Conservation (phyloP, 257 asterid genomes). For the Leptodermis oblonga region DNA sequence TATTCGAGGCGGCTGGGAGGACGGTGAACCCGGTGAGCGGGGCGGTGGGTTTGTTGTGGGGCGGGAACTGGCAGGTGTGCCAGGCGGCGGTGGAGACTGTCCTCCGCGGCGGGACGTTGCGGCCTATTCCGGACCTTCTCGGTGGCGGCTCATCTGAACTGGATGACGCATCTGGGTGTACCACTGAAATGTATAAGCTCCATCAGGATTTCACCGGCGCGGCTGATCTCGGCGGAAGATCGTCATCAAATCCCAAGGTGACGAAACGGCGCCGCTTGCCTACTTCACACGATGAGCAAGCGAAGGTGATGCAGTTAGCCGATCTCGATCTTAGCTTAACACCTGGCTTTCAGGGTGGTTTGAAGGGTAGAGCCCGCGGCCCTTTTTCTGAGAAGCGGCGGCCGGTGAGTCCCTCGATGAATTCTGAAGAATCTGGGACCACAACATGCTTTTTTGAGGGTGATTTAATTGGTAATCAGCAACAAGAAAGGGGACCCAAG, state of each 20-base stretch:
- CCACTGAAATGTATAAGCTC: slow-evolving; percentile 30
- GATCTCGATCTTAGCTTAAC: slow-evolving; percentile 71
- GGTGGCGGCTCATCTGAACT: slow-evolving; percentile 30
- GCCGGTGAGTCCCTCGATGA: slow-evolving; percentile 68
- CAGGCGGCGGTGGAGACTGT: slow-evolving; percentile 71
- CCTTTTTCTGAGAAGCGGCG: slow-evolving; percentile 40
- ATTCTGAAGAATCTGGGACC: slow-evolving; percentile 73
- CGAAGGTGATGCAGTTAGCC: slow-evolving; percentile 35
- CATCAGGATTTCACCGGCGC: slow-evolving; percentile 10
- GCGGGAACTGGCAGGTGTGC: slow-evolving; percentile 68
- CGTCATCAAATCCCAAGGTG: slow-evolving; percentile 16
- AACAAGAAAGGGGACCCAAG: slow-evolving; percentile 31
- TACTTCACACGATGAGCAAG: slow-evolving; percentile 24
- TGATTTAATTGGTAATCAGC: slow-evolving; percentile 22
- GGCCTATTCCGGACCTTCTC: slow-evolving; percentile 41
- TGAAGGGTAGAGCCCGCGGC: slow-evolving; percentile 17
- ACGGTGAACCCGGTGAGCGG: slow-evolving; percentile 79
- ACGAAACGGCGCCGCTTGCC: slow-evolving; percentile 49
- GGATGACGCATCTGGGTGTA: slow-evolving; percentile 56
- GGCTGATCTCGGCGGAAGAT: slow-evolving; percentile 13
- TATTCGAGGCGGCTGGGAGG: slow-evolving; percentile 76
- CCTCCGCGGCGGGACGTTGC: slow-evolving; percentile 56
- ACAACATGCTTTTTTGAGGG: slow-evolving; percentile 48
- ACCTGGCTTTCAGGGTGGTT: slow-evolving; percentile 36
- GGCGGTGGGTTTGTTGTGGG: slow-evolving; percentile 56